These are phyloP conservation scores for Malassezia restricta DNA, from an alignment of 1,284 basidiomycete genomes.

Conservation along the genomic window DNA sequence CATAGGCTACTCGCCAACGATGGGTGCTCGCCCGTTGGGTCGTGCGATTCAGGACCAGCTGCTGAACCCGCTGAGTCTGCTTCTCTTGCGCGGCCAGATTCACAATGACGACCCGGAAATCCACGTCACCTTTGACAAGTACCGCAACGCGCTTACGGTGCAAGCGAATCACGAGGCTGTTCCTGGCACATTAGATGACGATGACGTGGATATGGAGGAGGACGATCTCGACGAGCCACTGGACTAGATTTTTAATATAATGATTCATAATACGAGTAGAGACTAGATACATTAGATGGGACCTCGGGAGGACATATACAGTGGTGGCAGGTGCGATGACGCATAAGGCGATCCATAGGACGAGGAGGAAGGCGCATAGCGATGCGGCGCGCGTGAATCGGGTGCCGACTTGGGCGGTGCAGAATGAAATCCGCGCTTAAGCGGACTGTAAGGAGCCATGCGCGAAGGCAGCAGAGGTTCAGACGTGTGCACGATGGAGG, in stretches of 20 bases:
- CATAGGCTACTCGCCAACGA: slow-evolving; percentile 50
- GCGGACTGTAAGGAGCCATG: no score
- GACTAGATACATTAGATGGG: not conserved
- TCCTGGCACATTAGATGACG: slow-evolving; percentile 17
- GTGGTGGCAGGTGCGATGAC: no score
- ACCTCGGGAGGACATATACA: not conserved
- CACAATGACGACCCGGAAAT: slow-evolving; percentile 65
- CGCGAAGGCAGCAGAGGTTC: no score
- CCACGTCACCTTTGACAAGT: slow-evolving; percentile 66
- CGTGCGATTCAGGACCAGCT: slow-evolving; percentile 84
- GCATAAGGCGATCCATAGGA: no score
- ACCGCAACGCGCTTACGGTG: slow-evolving; percentile 66
- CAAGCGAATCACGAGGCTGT: slow-evolving; percentile 63
- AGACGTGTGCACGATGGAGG: no score
- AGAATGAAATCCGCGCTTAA: no score
- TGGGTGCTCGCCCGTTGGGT: slow-evolving; percentile 69
- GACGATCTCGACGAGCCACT: slow-evolving; percentile 35
- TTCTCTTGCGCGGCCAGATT: slow-evolving; percentile 71
- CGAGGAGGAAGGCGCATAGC: no score
- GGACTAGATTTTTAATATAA: slow-evolving; percentile 1
- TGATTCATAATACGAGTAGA: not conserved
- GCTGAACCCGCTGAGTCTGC: slow-evolving; percentile 76
- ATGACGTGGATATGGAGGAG: slow-evolving; percentile 40
- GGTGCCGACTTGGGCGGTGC: no score
- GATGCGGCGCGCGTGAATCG: no score